Evolutionary conservation across 768 basidiomycete genomes (phyloP).

Genomic region (Suillus bovinus): DNA sequence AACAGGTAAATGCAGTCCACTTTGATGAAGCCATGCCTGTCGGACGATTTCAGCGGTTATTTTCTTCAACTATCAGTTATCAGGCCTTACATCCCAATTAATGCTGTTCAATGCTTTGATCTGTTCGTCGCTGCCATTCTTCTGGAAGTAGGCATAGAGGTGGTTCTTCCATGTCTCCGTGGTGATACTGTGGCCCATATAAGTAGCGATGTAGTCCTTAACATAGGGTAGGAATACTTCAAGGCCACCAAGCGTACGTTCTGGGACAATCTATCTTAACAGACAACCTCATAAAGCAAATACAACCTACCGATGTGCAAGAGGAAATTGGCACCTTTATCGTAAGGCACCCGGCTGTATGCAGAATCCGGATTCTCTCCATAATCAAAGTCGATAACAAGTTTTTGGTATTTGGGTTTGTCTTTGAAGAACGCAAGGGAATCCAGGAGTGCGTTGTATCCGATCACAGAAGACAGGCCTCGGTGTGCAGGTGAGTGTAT

Average conservation of each 20-base stretch:
- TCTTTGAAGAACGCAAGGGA: constrained; percentile 44
- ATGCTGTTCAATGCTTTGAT: constrained; percentile 49
- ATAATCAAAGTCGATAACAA: constrained; percentile 49
- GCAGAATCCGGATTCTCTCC: constrained; percentile 51
- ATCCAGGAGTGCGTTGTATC: constrained; percentile 45
- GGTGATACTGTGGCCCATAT: constrained; percentile 55
- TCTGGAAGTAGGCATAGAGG: constrained; percentile 51
- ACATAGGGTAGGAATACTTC: constrained; percentile 59
- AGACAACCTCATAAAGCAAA: not conserved
- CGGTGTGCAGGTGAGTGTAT: constrained; percentile 49
- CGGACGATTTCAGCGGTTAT: not conserved
- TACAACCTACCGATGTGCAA: constrained; percentile 45
- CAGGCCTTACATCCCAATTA: constrained; percentile 53
- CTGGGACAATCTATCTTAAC: constrained; percentile 23
- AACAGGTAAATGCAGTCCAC: constrained; percentile 49
- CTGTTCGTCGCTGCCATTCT: constrained; percentile 43
- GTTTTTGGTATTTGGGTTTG: constrained; percentile 48
- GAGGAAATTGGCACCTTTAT: constrained; percentile 59
- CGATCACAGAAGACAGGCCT: constrained; percentile 52
- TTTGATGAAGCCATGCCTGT: constrained; percentile 59
- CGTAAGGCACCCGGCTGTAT: constrained; percentile 52
- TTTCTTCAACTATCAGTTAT: too few relatives aligned
- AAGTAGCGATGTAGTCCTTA: constrained; percentile 54
- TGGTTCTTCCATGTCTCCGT: constrained; percentile 61
- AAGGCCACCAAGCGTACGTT: constrained; percentile 55